Percentiles rank a stretch among this genome's conserved stretches.
These are phyloP conservation scores for Dactylellina haptotyla DNA, from an alignment of 2,329 filamentous ascomycete genomes.

Conservation along the genomic window DNA sequence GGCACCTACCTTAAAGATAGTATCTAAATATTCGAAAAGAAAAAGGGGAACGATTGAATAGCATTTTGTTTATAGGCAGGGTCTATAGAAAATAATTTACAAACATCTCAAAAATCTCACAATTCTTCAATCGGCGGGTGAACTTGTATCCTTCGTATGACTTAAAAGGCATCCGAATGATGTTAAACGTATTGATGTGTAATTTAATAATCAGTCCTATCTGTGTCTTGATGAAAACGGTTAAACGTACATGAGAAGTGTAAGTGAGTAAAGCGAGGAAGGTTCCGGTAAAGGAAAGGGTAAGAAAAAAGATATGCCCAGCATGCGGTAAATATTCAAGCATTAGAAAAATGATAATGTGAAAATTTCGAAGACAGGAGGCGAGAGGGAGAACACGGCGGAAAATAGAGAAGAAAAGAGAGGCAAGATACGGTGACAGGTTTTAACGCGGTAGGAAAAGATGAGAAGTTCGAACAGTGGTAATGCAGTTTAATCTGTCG, in stretches of 20 bases:
- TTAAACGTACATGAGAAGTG: slow-evolving; percentile 4
- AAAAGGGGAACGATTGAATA: not conserved
- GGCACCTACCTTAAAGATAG: not conserved
- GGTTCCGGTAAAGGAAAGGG: not conserved
- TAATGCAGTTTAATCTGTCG: too few species aligned
- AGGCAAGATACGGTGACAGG: not conserved
- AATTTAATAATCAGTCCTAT: too few species aligned
- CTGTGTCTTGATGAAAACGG: too few species aligned
- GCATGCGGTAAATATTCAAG: slow-evolving; percentile 15
- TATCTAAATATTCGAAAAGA: slow-evolving; percentile 6
- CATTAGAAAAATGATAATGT: not conserved
- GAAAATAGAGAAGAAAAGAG: not conserved
- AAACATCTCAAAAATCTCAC: too few species aligned
- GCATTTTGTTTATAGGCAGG: slow-evolving; percentile 18
- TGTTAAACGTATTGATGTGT: too few species aligned
- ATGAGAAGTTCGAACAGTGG: not conserved
- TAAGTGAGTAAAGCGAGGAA: not conserved
- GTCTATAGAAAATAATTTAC: slow-evolving; percentile 23
- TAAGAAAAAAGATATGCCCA: slow-evolving; percentile 22
- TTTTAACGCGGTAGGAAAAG: not conserved
- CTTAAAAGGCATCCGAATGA: too few species aligned
- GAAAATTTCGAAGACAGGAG: not conserved
- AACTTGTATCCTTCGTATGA: too few species aligned
- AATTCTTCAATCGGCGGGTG: too few species aligned
- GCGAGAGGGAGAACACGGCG: not conserved